Conservation (phyloP, 352 stramenopile species). For the Globisporangium uncinulatum region DNA sequence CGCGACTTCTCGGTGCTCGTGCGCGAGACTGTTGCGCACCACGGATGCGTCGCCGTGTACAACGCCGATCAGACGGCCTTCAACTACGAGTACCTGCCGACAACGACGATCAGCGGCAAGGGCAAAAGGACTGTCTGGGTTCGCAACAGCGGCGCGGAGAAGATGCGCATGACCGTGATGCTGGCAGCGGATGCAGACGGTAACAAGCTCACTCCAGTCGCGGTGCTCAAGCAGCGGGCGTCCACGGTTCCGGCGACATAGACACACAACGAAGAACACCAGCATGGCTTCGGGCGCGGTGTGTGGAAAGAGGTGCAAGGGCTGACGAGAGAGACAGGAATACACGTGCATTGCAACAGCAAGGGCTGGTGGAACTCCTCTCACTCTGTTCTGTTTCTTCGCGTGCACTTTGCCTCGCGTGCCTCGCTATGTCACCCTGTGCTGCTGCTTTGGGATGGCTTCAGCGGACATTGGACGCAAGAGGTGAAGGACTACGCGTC, state of each 20-base stretch:
- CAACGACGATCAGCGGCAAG: constrained; percentile 9
- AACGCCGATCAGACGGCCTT: constrained; percentile 20
- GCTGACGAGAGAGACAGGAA: constrained; percentile 6
- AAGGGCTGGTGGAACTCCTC: too few relatives aligned
- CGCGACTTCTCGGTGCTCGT: neutral
- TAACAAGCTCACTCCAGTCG: constrained; percentile 12
- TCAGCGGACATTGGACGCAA: neutral
- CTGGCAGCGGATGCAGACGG: constrained; percentile 10
- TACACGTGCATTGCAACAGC: constrained; percentile 18
- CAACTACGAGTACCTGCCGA: constrained; percentile 23
- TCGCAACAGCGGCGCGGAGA: constrained; percentile 14
- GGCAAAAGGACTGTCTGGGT: constrained; percentile 18
- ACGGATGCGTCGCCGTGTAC: too few relatives aligned
- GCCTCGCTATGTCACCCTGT: neutral
- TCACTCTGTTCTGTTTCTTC: neutral
- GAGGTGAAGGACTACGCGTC: neutral
- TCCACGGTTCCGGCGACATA: constrained; percentile 8
- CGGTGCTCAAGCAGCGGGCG: constrained; percentile 16
- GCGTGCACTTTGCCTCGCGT: neutral
- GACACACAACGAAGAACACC: constrained; percentile 9
- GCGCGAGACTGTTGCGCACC: constrained; percentile 4
- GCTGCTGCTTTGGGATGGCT: neutral
- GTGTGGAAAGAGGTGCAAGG: constrained; percentile 16
- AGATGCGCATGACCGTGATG: constrained; percentile 16
- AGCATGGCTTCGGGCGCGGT: constrained; percentile 22